Conservation (phyloP, 495 filamentous ascomycete genomes). For the Hypomontagnella monticulosa region DNA sequence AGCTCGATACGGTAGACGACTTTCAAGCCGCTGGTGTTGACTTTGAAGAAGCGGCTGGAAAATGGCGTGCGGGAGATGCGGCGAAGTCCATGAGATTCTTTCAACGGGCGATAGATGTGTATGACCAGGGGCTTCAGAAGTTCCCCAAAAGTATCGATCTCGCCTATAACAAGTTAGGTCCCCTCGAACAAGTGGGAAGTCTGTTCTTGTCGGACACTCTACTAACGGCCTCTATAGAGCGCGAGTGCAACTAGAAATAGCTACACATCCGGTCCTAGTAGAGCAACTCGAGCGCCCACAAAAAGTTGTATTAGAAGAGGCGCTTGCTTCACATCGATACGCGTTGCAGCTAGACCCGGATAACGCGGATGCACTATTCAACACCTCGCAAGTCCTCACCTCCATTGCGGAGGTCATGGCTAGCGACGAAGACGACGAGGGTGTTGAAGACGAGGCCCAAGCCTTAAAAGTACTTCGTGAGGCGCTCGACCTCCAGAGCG, state of each 20-base stretch:
- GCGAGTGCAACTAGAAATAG: conserved; percentile 70
- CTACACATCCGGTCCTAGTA: conserved; percentile 67
- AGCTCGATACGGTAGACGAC: conserved; percentile 38
- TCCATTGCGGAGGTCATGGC: conserved; percentile 69
- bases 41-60: conserved; percentile 73
- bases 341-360: conserved; percentile 66
- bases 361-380: conserved; percentile 74
- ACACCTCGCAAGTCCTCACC: conserved; percentile 72
- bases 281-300: conserved; percentile 60
- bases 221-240: conserved; percentile 47
- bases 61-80: conserved; percentile 76
- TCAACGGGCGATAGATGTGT: conserved; percentile 69
- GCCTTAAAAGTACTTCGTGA: conserved; percentile 61
- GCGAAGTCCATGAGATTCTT: conserved; percentile 75
- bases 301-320: conserved; percentile 59
- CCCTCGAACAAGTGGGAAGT: background rate
- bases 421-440: conserved; percentile 54
- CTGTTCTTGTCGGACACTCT: background rate
- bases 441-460: conserved; percentile 38
- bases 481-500: conserved; percentile 69
- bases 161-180: conserved; percentile 71
- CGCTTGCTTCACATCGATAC: conserved; percentile 69
- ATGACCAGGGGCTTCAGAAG: conserved; percentile 65
- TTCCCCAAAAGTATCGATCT: conserved; percentile 72
- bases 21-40: conserved; percentile 65